Evolutionary conservation across 1,284 basidiomycete genomes (phyloP), one percentile per base, ranked within the genome.

Genomic region (Ganoderma lucidum): DNA sequence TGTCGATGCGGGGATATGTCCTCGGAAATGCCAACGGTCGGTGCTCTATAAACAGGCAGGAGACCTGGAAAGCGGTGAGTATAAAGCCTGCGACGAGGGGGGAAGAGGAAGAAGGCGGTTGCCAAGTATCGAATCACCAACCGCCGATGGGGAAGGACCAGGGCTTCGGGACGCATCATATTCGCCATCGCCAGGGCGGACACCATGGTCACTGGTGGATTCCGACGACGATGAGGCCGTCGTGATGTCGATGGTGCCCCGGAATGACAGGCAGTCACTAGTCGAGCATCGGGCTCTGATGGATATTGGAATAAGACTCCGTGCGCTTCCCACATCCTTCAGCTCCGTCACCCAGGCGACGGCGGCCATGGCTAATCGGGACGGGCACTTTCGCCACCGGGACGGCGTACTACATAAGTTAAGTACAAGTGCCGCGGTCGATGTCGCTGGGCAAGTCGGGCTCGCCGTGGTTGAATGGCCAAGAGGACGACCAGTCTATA

Each of bases 281-380:
- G 48, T 37, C 56, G 56, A n/a, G 56, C 56, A 59, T 23, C 37
- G 35, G 32, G 35, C 56, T 59, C 56, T 59, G 56, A 59, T 64
- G 51, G 51, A 15, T 32, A 39, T 55, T 37, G n/a, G 62, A 51
- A n/a, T 9, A 28, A 14, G 48, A 30, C 48, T 28, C 32, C 23
- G 30, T 35, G 32, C n/a, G 17, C 62, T 53, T 51, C 63, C 63
- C 48, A 53, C 51, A 41, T 35, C 32, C 10, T 23, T n/a, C 12
- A 53, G 23, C 48, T 53, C 48, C 45, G 64, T 65, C n/a, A 45
- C 64, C 64, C 64, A 35, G 64, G 23, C 64, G 45, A 65, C 59
- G 32, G 37, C 35, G 56, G 17, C 35, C 37, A 35, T 35, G 19
- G 10, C n/a, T 23, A 9, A 48, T 48, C 35, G 23, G 10, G n/a